Percentiles rank a stretch among this genome's conserved stretches.
Evolutionary conservation across 1,284 basidiomycete species (phyloP).

Genomic region (Cryptococcus jaspeensis): DNA sequence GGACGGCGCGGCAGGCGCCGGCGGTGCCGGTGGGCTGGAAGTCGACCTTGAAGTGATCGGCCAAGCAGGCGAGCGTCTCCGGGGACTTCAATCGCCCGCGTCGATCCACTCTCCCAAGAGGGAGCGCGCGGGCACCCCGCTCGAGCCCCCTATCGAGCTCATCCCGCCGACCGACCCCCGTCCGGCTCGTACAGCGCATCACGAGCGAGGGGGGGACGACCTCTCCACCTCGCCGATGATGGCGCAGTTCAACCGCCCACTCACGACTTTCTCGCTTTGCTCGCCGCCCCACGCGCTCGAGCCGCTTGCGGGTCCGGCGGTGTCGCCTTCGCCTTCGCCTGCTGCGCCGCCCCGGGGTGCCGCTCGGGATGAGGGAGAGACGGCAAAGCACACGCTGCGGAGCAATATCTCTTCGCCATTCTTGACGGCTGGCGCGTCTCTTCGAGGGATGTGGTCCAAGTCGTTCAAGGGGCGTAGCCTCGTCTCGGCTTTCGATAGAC

Average conservation of each 20-base stretch:
- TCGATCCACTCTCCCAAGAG: no score
- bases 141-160: neutral
- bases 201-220: neutral
- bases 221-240: neutral
- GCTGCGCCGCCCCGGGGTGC: no score
- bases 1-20: no score
- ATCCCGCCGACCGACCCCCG: no score
- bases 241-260: neutral
- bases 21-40: no score
- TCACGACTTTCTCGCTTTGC: slow-evolving; percentile 23
- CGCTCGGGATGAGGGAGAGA: neutral
- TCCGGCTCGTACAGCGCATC: no score
- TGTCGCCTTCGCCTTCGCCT: neutral
- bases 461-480: no score
- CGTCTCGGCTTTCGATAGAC: no score
- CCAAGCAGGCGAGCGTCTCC: no score
- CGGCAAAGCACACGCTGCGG: slow-evolving; percentile 2
- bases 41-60: no score
- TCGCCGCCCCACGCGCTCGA: slow-evolving; percentile 31
- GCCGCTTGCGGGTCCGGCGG: slow-evolving; percentile 9
- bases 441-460: slow-evolving; percentile 12
- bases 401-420: slow-evolving; percentile 19
- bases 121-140: neutral
- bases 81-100: no score
- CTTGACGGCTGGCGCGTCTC: slow-evolving; percentile 11